A percentile compares a stretch with the other conserved stretches of the same genome.
Conservation (phyloP, 1,284 basidiomycete genomes). For the Trametes sp. region DNA sequence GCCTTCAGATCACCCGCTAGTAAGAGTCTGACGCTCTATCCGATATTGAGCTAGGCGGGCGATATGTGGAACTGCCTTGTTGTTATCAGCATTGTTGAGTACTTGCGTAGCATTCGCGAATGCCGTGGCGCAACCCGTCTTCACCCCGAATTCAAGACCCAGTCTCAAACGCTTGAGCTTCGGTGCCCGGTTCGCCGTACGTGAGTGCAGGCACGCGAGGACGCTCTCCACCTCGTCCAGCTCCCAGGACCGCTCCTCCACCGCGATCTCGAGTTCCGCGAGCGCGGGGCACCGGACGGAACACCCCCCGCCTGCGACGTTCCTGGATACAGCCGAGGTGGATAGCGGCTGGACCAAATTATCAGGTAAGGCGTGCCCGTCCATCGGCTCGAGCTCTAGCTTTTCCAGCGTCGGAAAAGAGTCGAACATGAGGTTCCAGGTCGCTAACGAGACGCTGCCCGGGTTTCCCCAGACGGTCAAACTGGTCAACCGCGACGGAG, state of each 20-base stretch:
- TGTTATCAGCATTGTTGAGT: too few relatives aligned
- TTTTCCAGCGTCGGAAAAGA: background rate
- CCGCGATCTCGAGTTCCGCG: background rate
- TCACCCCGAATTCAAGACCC: too few relatives aligned
- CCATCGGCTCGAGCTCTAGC: background rate
- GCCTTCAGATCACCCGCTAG: conserved; percentile 68
- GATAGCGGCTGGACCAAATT: background rate
- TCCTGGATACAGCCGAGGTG: background rate
- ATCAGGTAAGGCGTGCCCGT: background rate
- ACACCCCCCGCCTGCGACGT: background rate
- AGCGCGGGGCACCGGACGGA: background rate
- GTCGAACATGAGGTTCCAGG: background rate
- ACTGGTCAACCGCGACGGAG: background rate
- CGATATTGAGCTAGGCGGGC: conserved; percentile 50
- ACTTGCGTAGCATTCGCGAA: too few relatives aligned
- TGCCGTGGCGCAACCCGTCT: too few relatives aligned
- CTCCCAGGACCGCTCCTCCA: background rate
- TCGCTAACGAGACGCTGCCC: background rate
- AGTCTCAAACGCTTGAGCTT: background rate
- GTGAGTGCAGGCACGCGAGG: background rate
- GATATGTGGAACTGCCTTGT: background rate
- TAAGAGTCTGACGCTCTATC: conserved; percentile 84
- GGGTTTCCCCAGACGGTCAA: background rate
- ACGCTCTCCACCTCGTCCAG: background rate
- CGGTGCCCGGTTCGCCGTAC: background rate